These are phyloP conservation scores for Alternaria longipes DNA, from an alignment of 2,329 filamentous ascomycete species.

Conservation along the genomic window DNA sequence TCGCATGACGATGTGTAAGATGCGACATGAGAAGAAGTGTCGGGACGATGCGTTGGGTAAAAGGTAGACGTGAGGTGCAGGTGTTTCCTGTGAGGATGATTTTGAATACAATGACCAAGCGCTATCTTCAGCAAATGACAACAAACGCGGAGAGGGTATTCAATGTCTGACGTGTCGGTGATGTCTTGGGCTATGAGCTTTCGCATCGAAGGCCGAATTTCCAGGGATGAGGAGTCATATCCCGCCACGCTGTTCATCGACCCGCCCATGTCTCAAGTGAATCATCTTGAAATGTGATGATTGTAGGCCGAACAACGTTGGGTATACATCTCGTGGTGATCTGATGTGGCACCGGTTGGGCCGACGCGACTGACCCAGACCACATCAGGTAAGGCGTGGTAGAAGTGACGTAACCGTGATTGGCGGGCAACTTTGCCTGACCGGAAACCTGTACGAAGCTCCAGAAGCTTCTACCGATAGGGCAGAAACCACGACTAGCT, in stretches of 20 bases:
- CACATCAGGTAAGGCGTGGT: not conserved
- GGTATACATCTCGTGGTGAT: slow-evolving; percentile 12
- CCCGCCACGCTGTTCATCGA: slow-evolving; percentile 2
- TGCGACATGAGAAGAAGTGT: not conserved
- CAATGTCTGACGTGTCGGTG: slow-evolving; percentile 14
- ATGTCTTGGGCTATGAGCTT: not conserved
- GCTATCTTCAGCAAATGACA: not conserved
- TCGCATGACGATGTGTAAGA: no score
- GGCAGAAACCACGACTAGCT: slow-evolving; percentile 29
- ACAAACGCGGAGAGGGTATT: not conserved
- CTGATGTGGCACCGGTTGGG: slow-evolving; percentile 6
- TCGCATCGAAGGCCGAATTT: not conserved
- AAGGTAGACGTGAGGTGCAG: not conserved
- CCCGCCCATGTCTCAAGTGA: not conserved
- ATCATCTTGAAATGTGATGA: not conserved
- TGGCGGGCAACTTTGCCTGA: slow-evolving; percentile 18
- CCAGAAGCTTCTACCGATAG: slow-evolving; percentile 40
- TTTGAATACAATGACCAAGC: not conserved
- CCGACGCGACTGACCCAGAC: not conserved
- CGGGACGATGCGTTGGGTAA: not conserved
- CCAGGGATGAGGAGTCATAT: slow-evolving; percentile 1
- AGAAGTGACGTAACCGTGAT: slow-evolving; percentile 21
- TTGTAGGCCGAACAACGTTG: slow-evolving; percentile 6
- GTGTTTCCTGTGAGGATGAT: not conserved
- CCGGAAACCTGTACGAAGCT: slow-evolving; percentile 29